Evolutionary conservation across 2,329 filamentous ascomycete genomes (phyloP).

Genomic region (Meredithiella fracta): DNA sequence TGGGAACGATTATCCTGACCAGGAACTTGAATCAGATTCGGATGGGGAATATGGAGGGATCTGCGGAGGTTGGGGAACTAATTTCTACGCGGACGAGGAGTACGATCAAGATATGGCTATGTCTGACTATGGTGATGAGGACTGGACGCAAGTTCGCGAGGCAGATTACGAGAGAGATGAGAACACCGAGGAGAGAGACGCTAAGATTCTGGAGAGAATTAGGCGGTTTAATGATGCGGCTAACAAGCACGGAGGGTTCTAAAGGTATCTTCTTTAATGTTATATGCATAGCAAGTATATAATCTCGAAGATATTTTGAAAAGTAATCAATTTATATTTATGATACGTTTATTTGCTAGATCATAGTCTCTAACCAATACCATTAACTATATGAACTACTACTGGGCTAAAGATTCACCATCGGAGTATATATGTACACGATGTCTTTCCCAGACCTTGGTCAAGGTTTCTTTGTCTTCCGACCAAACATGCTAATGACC

Average conservation of each 20-base stretch:
- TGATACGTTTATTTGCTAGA: too few relatives aligned
- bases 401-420: not conserved
- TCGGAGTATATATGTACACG: not conserved
- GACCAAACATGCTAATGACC: not conserved
- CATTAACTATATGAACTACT: not conserved
- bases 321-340: too few relatives aligned
- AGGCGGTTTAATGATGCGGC: constrained; percentile 15
- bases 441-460: not conserved
- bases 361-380: too few relatives aligned
- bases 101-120: constrained; percentile 24
- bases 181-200: constrained; percentile 12
- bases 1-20: constrained; percentile 64
- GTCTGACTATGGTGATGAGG: constrained; percentile 23
- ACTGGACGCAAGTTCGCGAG: constrained; percentile 18
- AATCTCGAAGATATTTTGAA: too few relatives aligned
- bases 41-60: constrained; percentile 13
- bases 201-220: constrained; percentile 19
- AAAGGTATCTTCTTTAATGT: not conserved
- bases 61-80: constrained; percentile 32
- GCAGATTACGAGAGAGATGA: constrained; percentile 1
- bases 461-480: not conserved
- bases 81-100: constrained; percentile 29
- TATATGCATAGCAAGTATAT: too few relatives aligned
- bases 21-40: constrained; percentile 54
- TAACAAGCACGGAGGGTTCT: constrained; percentile 11